These are phyloP conservation scores for Tillandsia leiboldiana DNA, from an alignment of 176 grass and related monocot genomes.

Conservation along the genomic window DNA sequence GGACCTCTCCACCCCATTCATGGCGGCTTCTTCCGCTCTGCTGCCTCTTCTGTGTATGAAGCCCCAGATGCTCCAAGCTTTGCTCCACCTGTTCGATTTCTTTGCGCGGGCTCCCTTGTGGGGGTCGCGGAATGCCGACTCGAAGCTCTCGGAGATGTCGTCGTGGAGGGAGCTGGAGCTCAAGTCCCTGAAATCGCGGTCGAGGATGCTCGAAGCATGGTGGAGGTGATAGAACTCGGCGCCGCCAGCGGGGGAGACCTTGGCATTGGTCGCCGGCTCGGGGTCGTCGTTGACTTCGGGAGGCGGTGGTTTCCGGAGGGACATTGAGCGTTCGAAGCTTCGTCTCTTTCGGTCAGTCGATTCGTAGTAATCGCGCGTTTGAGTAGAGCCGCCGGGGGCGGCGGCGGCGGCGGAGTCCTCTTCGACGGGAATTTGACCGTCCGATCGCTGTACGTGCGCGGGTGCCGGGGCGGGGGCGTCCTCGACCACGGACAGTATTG, in stretches of 20 bases:
- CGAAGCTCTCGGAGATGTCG: slow-evolving; percentile 78
- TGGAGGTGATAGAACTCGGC: slow-evolving; percentile 87
- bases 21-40: slow-evolving; percentile 33
- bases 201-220: slow-evolving; percentile 48
- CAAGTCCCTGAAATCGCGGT: slow-evolving; percentile 54
- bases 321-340: slow-evolving; percentile 63
- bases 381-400: slow-evolving; percentile 43
- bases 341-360: slow-evolving; percentile 64
- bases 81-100: slow-evolving; percentile 79
- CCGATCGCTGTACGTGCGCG: slow-evolving; percentile 21
- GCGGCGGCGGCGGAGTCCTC: neutral
- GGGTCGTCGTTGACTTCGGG: slow-evolving; percentile 41
- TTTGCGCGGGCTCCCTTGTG: slow-evolving; percentile 31
- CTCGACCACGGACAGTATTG: slow-evolving; percentile 38
- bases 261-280: slow-evolving; percentile 28
- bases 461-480: slow-evolving; percentile 3
- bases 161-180: slow-evolving; percentile 81
- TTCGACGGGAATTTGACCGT: slow-evolving; percentile 65
- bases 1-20: slow-evolving; percentile 53
- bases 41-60: slow-evolving; percentile 57
- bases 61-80: slow-evolving; percentile 79
- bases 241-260: slow-evolving; percentile 50
- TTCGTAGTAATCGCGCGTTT: slow-evolving; percentile 81
- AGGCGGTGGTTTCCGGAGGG: slow-evolving; percentile 34
- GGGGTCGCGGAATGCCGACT: slow-evolving; percentile 49